These are phyloP conservation scores for Trichophyton simii DNA, from an alignment of 2,329 filamentous ascomycete species.

Conservation along the genomic window DNA sequence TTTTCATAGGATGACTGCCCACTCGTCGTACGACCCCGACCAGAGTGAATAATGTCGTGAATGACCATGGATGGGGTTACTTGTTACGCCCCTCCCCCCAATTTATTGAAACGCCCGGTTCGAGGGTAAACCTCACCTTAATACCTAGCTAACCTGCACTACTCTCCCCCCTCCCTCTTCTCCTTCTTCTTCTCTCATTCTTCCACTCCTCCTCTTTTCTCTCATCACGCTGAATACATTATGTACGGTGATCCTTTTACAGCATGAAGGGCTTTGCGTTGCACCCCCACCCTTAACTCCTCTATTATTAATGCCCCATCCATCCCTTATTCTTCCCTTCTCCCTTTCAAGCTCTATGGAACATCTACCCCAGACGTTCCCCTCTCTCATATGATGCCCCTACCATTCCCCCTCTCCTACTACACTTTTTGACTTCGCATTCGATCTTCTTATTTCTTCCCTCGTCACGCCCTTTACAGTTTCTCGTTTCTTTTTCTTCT, in stretches of 20 bases:
- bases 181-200: neutral
- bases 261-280: neutral
- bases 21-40: slow-evolving; percentile 51
- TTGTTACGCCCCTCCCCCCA: neutral
- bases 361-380: neutral
- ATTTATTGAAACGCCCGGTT: neutral
- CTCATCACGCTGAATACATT: neutral
- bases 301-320: neutral
- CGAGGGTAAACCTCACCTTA: slow-evolving; percentile 2
- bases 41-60: slow-evolving; percentile 17
- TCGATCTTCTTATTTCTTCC: too few species aligned
- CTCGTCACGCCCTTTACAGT: neutral
- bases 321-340: neutral
- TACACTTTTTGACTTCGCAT: neutral
- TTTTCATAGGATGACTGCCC: slow-evolving; percentile 63
- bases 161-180: slow-evolving; percentile 3
- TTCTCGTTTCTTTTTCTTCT: neutral
- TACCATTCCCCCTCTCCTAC: neutral
- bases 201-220: neutral
- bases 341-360: neutral
- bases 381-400: neutral
- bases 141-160: slow-evolving; percentile 14
- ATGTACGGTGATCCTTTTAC: slow-evolving; percentile 2
- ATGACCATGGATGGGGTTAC: neutral
- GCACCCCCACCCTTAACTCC: neutral